These are phyloP conservation scores for Paratinospora sagittata DNA, from an alignment of 164 flowering plant genomes.

Conservation along the genomic window DNA sequence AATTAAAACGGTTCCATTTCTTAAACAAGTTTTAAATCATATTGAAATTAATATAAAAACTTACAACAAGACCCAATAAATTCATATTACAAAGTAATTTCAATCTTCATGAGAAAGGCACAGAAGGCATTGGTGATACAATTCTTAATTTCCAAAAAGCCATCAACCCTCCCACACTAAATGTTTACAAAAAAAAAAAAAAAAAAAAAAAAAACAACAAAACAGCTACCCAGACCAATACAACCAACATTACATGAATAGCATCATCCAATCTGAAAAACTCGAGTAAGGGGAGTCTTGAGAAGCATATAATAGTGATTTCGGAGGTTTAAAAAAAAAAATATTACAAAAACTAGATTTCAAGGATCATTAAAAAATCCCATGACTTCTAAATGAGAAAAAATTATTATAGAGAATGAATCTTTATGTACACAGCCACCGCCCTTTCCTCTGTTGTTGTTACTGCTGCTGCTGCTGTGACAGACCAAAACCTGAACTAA, in stretches of 20 bases:
- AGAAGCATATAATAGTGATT: neutral
- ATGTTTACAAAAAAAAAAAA: neutral
- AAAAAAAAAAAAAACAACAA: neutral
- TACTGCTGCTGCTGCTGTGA: neutral
- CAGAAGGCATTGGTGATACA: no score
- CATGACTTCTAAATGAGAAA: conserved; percentile 9
- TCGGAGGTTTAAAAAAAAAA: conserved; percentile 7
- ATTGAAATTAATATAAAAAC: no score
- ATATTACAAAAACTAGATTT: conserved; percentile 1
- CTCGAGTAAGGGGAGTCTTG: neutral
- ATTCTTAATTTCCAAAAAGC: no score
- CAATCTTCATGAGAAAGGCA: no score
- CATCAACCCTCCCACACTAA: no score
- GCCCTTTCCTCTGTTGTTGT: conserved; percentile 15
- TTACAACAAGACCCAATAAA: no score
- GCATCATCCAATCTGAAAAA: neutral
- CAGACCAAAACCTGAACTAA: neutral
- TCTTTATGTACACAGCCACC: conserved; percentile 26
- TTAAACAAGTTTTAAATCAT: no score
- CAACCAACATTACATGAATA: conserved; percentile 19
- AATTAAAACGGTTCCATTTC: no score
- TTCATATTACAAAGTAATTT: no score
- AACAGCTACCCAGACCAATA: conserved; percentile 1
- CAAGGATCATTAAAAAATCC: conserved; percentile 3
- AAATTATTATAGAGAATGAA: conserved; percentile 4